Evolutionary conservation across 2,329 filamentous ascomycete genomes (phyloP).

Genomic region (Alternaria sp.): DNA sequence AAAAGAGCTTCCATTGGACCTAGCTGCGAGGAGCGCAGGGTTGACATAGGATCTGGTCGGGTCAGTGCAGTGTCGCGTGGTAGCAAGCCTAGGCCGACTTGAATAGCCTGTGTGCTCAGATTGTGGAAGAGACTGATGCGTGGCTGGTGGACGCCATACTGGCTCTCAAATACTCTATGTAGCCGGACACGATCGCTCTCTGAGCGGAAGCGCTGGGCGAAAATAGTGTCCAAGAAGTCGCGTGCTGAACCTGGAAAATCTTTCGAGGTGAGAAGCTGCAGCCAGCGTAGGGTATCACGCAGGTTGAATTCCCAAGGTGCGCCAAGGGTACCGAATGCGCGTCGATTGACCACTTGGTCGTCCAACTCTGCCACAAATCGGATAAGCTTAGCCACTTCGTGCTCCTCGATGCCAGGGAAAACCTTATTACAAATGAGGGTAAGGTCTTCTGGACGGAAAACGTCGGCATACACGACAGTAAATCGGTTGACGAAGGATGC

Average conservation of each 20-base stretch:
- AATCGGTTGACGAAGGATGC: constrained; percentile 98
- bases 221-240: constrained; percentile 83
- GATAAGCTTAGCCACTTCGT: constrained; percentile 73
- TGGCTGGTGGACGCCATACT: constrained; percentile 62
- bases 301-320: constrained; percentile 97
- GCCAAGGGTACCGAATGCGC: constrained; percentile 63
- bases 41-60: constrained; percentile 33
- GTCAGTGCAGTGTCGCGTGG: constrained; percentile 61
- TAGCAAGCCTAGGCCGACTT: constrained; percentile 81
- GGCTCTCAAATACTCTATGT: constrained; percentile 69
- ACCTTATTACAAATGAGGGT: constrained; percentile 80
- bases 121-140: constrained; percentile 70
- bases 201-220: constrained; percentile 86
- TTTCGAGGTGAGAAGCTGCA: constrained; percentile 72
- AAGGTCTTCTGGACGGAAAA: constrained; percentile 83
- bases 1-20: constrained; percentile 84
- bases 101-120: constrained; percentile 69
- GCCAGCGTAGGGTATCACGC: constrained; percentile 87
- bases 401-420: constrained; percentile 69
- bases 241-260: constrained; percentile 66
- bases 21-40: constrained; percentile 61
- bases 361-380: constrained; percentile 84
- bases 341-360: constrained; percentile 68
- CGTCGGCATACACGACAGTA: constrained; percentile 95
- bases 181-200: constrained; percentile 72